A percentile compares a stretch with the other conserved stretches of the same genome.
phyloP scores from a whole-genome alignment of 2,329 filamentous ascomycete species.

The Nothophaeocryptopus gaeumannii region DNA sequence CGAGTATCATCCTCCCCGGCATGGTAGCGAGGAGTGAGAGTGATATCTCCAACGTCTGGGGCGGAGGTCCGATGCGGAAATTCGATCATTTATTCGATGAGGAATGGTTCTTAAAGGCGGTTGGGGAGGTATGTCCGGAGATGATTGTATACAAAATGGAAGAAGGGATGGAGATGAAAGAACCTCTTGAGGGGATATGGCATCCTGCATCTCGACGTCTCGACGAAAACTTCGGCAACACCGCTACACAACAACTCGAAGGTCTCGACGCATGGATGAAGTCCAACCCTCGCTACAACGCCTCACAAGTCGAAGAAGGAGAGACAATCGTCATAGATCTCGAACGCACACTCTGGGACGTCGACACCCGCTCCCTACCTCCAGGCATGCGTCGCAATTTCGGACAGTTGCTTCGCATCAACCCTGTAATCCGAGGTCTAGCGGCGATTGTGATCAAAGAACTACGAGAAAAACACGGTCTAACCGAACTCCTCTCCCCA shows the following conservation, averaged over 20 bases:
- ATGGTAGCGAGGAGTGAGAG: slow-evolving; percentile 19
- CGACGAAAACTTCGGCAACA: slow-evolving; percentile 23
- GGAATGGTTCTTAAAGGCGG: slow-evolving; percentile 25
- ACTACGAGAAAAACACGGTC: background rate
- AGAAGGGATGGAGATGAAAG: slow-evolving; percentile 12
- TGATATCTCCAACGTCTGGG: slow-evolving; percentile 26
- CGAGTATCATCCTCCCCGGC: slow-evolving; percentile 32
- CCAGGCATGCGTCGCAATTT: slow-evolving; percentile 26
- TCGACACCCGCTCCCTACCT: slow-evolving; percentile 31
- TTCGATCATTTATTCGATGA: slow-evolving; percentile 32
- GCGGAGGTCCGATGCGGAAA: slow-evolving; percentile 13
- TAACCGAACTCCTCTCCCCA: slow-evolving; percentile 33
- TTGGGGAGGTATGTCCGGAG: slow-evolving; percentile 27
- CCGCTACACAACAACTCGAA: slow-evolving; percentile 12
- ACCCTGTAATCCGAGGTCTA: slow-evolving; percentile 27
- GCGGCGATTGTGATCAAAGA: slow-evolving; percentile 36
- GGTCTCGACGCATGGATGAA: slow-evolving; percentile 27
- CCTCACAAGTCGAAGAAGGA: slow-evolving; percentile 1
- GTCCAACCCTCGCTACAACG: slow-evolving; percentile 8
- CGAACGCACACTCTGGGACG: slow-evolving; percentile 30
- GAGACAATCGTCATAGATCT: slow-evolving; percentile 28
- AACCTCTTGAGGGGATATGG: slow-evolving; percentile 25
- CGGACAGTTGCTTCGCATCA: slow-evolving; percentile 29
- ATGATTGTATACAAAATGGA: slow-evolving; percentile 27
- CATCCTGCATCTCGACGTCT: slow-evolving; percentile 23